A percentile compares a stretch with the other conserved stretches of the same genome.
phyloP scores from a whole-genome alignment of 192 early-diverging fungal genomes.

The Podochytrium sp. region DNA sequence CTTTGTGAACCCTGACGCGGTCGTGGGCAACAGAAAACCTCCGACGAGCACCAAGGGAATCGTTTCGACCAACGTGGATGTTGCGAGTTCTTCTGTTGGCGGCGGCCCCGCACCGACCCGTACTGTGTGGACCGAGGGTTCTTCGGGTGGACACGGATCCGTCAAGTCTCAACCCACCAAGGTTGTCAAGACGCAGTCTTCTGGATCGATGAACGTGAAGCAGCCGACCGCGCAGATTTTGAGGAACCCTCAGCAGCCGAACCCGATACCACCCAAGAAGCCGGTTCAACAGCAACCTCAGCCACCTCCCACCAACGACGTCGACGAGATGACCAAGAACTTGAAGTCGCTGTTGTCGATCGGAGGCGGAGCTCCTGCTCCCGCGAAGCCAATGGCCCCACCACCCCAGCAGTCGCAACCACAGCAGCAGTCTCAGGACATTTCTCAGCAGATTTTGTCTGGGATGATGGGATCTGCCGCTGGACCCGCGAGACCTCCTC shows the following conservation, averaged over 20 bases:
- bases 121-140: constrained; percentile 14
- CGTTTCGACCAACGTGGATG: constrained; percentile 1
- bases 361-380: not conserved
- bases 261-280: constrained; percentile 11
- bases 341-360: constrained; percentile 32
- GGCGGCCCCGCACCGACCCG: not conserved
- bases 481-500: not conserved
- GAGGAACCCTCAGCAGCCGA: constrained; percentile 5
- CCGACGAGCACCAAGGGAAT: not conserved
- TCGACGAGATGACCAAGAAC: constrained; percentile 16
- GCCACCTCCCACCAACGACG: not conserved
- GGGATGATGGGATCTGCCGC: constrained; percentile 4
- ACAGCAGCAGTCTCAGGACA: constrained; percentile 2
- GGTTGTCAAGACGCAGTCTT: not conserved
- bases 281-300: not conserved
- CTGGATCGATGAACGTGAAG: not conserved
- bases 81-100: not conserved
- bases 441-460: constrained; percentile 23
- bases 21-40: not conserved
- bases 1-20: not conserved
- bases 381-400: not conserved
- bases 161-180: not conserved
- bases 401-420: constrained; percentile 1
- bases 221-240: constrained; percentile 17
- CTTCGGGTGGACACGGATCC: not conserved